Conservation (phyloP, 2,329 filamentous ascomycete genomes). For the Berkeleyomyces rouxiae region DNA sequence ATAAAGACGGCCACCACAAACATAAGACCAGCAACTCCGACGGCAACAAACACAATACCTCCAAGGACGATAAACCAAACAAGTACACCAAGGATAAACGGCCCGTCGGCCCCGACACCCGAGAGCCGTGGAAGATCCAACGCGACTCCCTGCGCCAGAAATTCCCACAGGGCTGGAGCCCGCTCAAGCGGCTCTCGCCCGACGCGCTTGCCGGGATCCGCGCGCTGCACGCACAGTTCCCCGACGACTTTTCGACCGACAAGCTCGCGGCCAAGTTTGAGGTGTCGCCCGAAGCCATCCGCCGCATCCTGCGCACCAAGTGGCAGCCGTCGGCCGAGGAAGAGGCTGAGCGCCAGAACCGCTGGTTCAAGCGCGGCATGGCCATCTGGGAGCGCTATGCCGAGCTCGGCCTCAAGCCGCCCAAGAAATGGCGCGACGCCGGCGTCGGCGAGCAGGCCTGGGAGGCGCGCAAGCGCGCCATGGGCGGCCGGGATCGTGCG, state of each 20-base stretch:
- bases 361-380: slow-evolving; percentile 46
- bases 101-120: slow-evolving; percentile 6
- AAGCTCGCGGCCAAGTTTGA: slow-evolving; percentile 64
- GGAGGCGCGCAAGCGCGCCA: slow-evolving; percentile 4
- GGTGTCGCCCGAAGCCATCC: slow-evolving; percentile 72
- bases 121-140: slow-evolving; percentile 52
- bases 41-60: neutral
- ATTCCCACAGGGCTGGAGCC: slow-evolving; percentile 67
- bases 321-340: slow-evolving; percentile 47
- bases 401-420: slow-evolving; percentile 44
- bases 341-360: slow-evolving; percentile 37
- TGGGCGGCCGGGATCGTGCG: neutral
- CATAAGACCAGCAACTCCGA: neutral
- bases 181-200: slow-evolving; percentile 73
- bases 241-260: slow-evolving; percentile 57
- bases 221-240: slow-evolving; percentile 60
- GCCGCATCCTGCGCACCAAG: slow-evolving; percentile 68
- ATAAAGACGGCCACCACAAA: neutral
- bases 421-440: slow-evolving; percentile 40
- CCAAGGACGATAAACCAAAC: neutral
- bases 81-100: neutral
- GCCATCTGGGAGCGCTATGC: slow-evolving; percentile 42
- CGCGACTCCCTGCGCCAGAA: slow-evolving; percentile 62
- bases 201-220: slow-evolving; percentile 85
- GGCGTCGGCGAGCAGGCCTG: slow-evolving; percentile 23